Base-by-base conservation (phyloP, 192 early-diverging fungal genomes). In the Podochytrium sp. region DNA sequence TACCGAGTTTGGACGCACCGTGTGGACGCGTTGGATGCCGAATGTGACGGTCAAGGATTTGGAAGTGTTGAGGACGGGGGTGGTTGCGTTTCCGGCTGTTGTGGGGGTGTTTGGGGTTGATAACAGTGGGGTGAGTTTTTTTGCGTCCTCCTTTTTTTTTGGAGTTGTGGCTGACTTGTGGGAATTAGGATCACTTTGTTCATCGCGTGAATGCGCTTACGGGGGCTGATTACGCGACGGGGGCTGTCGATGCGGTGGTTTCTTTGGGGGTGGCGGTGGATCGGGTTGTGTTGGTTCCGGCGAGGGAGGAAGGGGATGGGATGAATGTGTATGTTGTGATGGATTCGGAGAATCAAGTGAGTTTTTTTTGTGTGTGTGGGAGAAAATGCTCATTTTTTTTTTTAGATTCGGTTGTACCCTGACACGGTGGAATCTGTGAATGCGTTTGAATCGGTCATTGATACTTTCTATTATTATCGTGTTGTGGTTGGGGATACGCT, bases 21-120 rank as follows among this genome's bases (percentile, higher is more conserved):
- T 93, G 6, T 99, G 98, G 98, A 87, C 89, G n/a, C 75, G 70
- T 47, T 87, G 71, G 74, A 43, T 92, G 82, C 0, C 50, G 7
- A 76, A 67, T 79, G 71, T 79, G 76, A 64, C 49, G 76, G 53
- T 90, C 7, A 51, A 84, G 16, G 57, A 80, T 34, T 43, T 93
- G 2, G 62, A 76, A 37, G 58, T 90, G 34, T 79, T 90, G 29
- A 81, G 92, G 41, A 71, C 79, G 12, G 76, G 88, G 5, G 84
- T 86, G n/a, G 87, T 92, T 18, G 89, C 89, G 56, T 85, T 84
- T 34, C 92, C 93, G 1, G 91, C 94, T 34, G 68, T 95, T 57
- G 70, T 95, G n/a, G 89, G 84, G 20, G 78, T 86, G 1, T 78
- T 94, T 56, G 91, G 83, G 43, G n/a, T 20, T 16, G 29, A 30